Evolutionary conservation across 192 early-diverging fungal species (phyloP), one percentile per base, ranked within the genome.

Genomic region (Backusella psychrophila): DNA sequence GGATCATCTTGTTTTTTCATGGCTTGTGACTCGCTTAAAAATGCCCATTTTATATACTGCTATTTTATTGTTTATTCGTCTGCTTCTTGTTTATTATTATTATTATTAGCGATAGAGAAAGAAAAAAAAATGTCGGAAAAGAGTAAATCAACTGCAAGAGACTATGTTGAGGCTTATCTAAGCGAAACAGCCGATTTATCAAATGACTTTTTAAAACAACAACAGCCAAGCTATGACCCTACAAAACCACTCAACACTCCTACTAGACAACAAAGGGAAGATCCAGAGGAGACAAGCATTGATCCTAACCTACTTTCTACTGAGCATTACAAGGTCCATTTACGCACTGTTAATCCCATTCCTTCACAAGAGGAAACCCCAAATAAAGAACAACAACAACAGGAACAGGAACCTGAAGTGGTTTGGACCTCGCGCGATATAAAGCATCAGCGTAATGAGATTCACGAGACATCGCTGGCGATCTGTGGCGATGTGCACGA

Each of bases 401-500:
- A 53, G 9, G 4, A 36, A 39, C 23, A 42, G 44, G 39, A 44
- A 14, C 66, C 70, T 3, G 46, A 82, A 33, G 70, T 73, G 14
- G 59, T 49, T 39, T 81, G 70, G 59, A 42, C 80, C 11, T 66
- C 75, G 3, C 69, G 81, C 33, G 74, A 69, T 41, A 70, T 80
- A 26, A 63, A 69, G 11, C 76, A 80, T 35, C 82, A 83, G 38
- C 70, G 74, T 8, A 72, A 71, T 19, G 78, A 74, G 14, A 83
- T 83, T 39, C 82, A 80, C 49, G 78, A 75, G 6, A 73, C 82
- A 0, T 79, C 82, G 4, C 34, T 77, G 12, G 71, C 72, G 6
- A 75, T 80, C 41, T 83, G 82, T 41, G 78, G 76, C 6, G 82
- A 83, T 33, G 44, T 83, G 9, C 78, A 83, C 23, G 73, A 66